Base-by-base conservation (phyloP, 2,329 filamentous ascomycete genomes). In the Aaosphaeria pasadenensis region DNA sequence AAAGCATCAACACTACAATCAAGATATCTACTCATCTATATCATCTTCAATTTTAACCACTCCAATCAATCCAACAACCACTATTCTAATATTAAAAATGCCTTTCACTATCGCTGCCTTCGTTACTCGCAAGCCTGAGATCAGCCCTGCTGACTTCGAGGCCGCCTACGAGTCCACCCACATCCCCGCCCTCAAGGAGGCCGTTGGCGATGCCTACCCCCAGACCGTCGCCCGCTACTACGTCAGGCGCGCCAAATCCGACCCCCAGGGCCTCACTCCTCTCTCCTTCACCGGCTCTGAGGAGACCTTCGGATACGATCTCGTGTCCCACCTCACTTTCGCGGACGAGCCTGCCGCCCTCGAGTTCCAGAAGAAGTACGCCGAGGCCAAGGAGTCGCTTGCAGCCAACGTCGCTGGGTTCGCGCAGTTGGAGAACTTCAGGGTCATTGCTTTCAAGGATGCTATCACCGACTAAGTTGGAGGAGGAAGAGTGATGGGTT, bases 81-180 rank as follows among this genome's bases (percentile, higher is more conserved):
- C 9, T 4, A 36, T 36, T 36, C 33, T n/a, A 36, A 36, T 24
- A 9, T 40, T 28, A 11, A 40, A n/a, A 30, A 52, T 52, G 50
- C 41, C 50, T 47, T 52, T 49, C 50, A 50, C 48, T 11, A 39
- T 53, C 45, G 50, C 45, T 29, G 44, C 50, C 24, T 50, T 53
- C 48, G 42, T 48, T 11, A 50, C 48, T 32, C 50, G 50, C 45
- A 43, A 46, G 30, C 45, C 47, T 13, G 35, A 46, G 4, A 29
- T 50, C 35, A 42, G 44, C 30, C 47, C 48, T 11, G 31, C 28
- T 17, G 45, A 47, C 4, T 53, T 53, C 45, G 31, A 45, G 29
- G 11, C 39, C 32, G 31, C 38, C 28, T 53, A 53, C 39, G 50
- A 53, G 11, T 30, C 28, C 7, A 45, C 30, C 5, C 50, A 53